Percentiles rank a stretch among this genome's conserved stretches.
Conservation (phyloP, 257 asterid species). For the Solanum chilense region DNA sequence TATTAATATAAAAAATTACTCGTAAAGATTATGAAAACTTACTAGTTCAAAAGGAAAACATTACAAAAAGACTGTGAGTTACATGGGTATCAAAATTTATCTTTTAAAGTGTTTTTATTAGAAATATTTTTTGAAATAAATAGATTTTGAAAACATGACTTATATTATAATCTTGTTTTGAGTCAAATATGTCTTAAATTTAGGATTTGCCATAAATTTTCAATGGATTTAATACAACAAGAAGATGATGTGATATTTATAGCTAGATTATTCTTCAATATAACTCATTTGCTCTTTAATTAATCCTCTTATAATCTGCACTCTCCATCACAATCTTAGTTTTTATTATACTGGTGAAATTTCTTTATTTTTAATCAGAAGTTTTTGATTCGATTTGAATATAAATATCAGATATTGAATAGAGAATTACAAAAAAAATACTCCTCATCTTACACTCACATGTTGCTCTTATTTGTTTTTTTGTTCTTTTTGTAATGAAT, state of each 20-base stretch:
- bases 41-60: too few species aligned
- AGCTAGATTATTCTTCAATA: not conserved
- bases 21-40: too few species aligned
- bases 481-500: too few species aligned
- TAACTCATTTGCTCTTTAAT: not conserved
- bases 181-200: not conserved
- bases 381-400: rapidly evolving
- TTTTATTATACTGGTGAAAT: not conserved
- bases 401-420: too few species aligned
- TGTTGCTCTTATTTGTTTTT: too few species aligned
- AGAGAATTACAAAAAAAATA: not conserved
- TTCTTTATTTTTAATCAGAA: rapidly evolving
- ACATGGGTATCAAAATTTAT: not conserved
- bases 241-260: not conserved
- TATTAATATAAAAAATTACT: too few species aligned
- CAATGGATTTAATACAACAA: not conserved
- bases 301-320: too few species aligned
- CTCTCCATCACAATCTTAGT: not conserved
- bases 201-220: not conserved
- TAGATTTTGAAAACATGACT: not conserved
- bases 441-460: too few species aligned
- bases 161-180: not conserved
- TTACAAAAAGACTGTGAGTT: too few species aligned
- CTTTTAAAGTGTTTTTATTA: not conserved
- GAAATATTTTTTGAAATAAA: not conserved